A percentile compares a stretch with the other conserved stretches of the same genome.
Evolutionary conservation across 2,329 filamentous ascomycete genomes (phyloP).

Genomic region (Beauveria caledonica): DNA sequence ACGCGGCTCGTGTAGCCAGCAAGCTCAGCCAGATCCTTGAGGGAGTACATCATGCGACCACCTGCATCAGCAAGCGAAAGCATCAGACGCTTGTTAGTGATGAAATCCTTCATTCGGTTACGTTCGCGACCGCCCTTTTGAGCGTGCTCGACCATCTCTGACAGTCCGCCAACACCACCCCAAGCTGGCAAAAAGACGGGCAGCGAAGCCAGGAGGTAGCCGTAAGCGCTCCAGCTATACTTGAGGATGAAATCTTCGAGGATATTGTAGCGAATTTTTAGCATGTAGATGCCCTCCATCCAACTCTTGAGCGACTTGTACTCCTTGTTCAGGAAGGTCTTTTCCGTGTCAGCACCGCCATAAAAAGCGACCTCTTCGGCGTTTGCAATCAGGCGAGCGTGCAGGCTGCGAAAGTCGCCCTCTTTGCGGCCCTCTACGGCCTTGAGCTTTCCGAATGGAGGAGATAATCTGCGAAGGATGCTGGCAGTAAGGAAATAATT

Average conservation of each 20-base stretch:
- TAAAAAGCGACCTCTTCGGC: constrained; percentile 98
- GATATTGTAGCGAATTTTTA: constrained; percentile 98
- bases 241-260: constrained; percentile 97
- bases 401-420: constrained; percentile 86
- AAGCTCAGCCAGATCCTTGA: constrained; percentile 93
- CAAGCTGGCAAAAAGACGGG: constrained; percentile 92
- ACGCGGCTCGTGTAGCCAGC: constrained; percentile 94
- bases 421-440: constrained; percentile 92
- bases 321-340: constrained; percentile 81
- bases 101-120: constrained; percentile 94
- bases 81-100: constrained; percentile 98
- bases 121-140: constrained; percentile 58
- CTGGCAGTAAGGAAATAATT: constrained; percentile 95
- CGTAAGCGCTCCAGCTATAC: constrained; percentile 97
- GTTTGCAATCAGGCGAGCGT: constrained; percentile 89
- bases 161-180: constrained; percentile 71
- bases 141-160: constrained; percentile 51
- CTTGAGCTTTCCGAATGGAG: constrained; percentile 93
- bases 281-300: constrained; percentile 98
- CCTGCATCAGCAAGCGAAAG: constrained; percentile 92
- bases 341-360: constrained; percentile 89
- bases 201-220: constrained; percentile 85
- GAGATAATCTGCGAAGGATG: constrained; percentile 77
- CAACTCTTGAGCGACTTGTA: constrained; percentile 89
- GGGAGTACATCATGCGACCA: constrained; percentile 98